phyloP scores from a whole-genome alignment of 352 stramenopile genomes.

The Phytophthora pistaciae region DNA sequence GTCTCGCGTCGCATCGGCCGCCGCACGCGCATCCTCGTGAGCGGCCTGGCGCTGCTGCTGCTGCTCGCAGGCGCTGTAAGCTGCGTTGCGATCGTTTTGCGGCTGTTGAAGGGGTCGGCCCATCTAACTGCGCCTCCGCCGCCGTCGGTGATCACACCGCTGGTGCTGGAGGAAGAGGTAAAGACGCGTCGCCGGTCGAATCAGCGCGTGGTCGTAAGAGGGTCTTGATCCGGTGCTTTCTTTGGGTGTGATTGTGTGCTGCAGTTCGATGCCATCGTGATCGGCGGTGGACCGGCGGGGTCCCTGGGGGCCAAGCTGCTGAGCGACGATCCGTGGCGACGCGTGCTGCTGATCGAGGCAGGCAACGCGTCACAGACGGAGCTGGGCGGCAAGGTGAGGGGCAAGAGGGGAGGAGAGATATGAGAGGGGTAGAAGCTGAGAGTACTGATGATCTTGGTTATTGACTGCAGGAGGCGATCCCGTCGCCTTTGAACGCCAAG shows the following conservation, averaged over 20 bases:
- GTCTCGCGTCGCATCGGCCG: slow-evolving; percentile 8
- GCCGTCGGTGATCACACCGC: slow-evolving; percentile 6
- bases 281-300: slow-evolving; percentile 68
- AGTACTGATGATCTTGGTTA: background rate
- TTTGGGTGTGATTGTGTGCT: background rate
- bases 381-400: slow-evolving; percentile 57
- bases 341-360: slow-evolving; percentile 75
- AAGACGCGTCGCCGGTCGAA: background rate
- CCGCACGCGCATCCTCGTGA: slow-evolving; percentile 22
- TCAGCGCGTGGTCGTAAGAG: background rate
- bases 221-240: background rate
- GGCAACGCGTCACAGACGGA: slow-evolving; percentile 63
- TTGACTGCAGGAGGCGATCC: slow-evolving; percentile 44
- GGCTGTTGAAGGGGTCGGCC: slow-evolving; percentile 3
- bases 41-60: slow-evolving; percentile 25
- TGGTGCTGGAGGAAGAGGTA: slow-evolving; percentile 42
- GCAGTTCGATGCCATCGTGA: slow-evolving; percentile 71
- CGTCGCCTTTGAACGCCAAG: slow-evolving; percentile 46
- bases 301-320: slow-evolving; percentile 63
- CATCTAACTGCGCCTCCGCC: background rate
- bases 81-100: slow-evolving; percentile 28
- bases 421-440: background rate
- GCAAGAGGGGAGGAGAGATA: background rate
- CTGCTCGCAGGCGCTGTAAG: slow-evolving; percentile 17
- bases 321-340: slow-evolving; percentile 61